Base-by-base conservation (phyloP, 176 grass and related monocot genomes). In the Eleusine indica region DNA sequence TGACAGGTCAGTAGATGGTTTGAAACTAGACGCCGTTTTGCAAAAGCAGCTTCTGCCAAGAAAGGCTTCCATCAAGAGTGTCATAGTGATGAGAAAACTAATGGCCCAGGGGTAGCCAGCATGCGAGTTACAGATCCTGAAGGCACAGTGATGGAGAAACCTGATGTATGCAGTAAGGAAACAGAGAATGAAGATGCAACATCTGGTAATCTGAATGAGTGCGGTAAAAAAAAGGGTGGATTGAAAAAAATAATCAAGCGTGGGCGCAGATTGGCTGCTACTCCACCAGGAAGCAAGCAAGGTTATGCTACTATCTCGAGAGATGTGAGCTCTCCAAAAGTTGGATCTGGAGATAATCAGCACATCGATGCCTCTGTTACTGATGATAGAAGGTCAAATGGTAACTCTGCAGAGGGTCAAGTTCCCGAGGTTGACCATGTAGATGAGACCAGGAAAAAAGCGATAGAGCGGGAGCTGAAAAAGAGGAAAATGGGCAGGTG, bases 1-100 rank as follows among this genome's bases (percentile, higher is more conserved):
- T 83, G 29, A 77, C 71, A 89, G 91, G 80, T 92, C 66, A 81
- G 69, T 66, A 92, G 64, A 85, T 92, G 91, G 91, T 92, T 92
- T 84, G 91, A 74, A 83, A 65, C 15, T 87, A 73, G 43, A 22
- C 91, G 84, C 49, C 66, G 62, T 81, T 58, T 39, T 8, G 16
- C 78, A 74, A 89, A 68, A 83, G 64, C 9, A 49, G 80, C 79
- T 79, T 70, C 85, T 69, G 54, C n/a, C 15, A 80, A 41, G 43
- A 82, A 66, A 70, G 62, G 53, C 40, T 40, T 49, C 71, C 42
- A 21, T 43, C 22, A 13, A 56, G 86, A 78, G 71, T 65, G 38
- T 73, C 47, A 65, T 73, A 77, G 39, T 48, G 11, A 38, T 8
- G n/a, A 79, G 35, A 85, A 68, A 73, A 71, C 60, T 35, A 80